These are phyloP conservation scores for Metschnikowia amazonensis DNA, from an alignment of 805 yeast species.

Conservation along the genomic window DNA sequence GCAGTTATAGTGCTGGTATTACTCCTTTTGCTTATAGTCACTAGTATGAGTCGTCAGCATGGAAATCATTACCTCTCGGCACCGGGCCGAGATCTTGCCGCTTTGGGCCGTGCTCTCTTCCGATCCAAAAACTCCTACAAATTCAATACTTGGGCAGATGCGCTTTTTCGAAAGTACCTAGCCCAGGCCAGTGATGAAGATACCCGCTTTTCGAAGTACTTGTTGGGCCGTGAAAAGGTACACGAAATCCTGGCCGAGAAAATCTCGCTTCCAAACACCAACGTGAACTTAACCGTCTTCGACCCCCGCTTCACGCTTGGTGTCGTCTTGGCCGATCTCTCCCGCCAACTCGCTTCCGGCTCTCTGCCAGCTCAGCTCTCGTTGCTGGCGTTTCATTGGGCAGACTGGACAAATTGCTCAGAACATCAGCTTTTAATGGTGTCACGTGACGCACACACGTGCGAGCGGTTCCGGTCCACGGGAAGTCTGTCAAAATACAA, in stretches of 20 bases:
- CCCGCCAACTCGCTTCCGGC: constrained; percentile 13
- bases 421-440: constrained; percentile 8
- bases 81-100: background rate
- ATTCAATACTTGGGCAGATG: constrained; percentile 13
- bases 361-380: background rate
- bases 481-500: constrained; percentile 3
- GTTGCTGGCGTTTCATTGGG: constrained; percentile 18
- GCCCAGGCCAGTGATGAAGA: background rate
- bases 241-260: background rate
- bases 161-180: constrained; percentile 2
- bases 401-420: constrained; percentile 19
- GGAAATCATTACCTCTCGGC: background rate
- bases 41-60: background rate
- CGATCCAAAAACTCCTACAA: constrained; percentile 4
- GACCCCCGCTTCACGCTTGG: constrained; percentile 23
- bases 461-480: constrained; percentile 5
- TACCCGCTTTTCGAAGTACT: background rate
- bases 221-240: constrained; percentile 2
- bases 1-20: constrained; percentile 3
- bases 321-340: constrained; percentile 15
- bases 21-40: constrained; percentile 4
- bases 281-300: constrained; percentile 11
- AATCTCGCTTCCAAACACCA: background rate
- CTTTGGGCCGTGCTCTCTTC: background rate
- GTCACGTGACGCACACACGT: background rate